Evolutionary conservation across 345 rosid species (phyloP), one percentile per base, ranked within the genome.

Genomic region (Barbarea vulgaris): DNA sequence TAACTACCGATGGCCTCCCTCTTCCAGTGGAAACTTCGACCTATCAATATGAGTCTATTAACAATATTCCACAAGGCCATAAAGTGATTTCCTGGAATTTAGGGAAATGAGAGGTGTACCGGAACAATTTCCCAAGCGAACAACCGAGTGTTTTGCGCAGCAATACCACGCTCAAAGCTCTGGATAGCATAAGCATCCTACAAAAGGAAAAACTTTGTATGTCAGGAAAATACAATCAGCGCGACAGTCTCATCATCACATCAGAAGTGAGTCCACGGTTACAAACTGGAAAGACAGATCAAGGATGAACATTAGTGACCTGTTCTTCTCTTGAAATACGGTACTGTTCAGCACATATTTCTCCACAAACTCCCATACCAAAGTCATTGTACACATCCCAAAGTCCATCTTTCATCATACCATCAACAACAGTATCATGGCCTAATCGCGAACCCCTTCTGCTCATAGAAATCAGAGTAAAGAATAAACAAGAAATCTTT

Each of bases 341-440:
- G 82, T 87, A 84, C 47, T 84, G 87, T 36, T 87, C 90, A 60
- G 99, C 97, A 77, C 99, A 95, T 69, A 95, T 74, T 83, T 95
- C 99, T 51, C 84, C 99, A 68, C 97, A 91, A 39, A 84, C 84
- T 76, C 99, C 97, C 96, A 92, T 95, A 19, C 86, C 96, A 80
- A 84, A 85, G 76, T 95, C 89, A 62, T 95, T 95, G 77, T 88
- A 95, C 24, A 95, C 98, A 83, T 95, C 99, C 99, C 99, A 95
- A 57, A 95, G 82, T 27, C 99, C 99, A 80, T 95, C 99, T 84
- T 92, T 90, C 67, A 88, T 79, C 97, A 95, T 87, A 58, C 97
- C 98, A 59, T 95, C 99, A 33, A 95, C 82, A 72, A 95, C 61
- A 36, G 83, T 82, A 83, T 88, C 98, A 74, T 95, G 87, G 62